phyloP scores from a whole-genome alignment of 371 early-diverging fungal genomes.

The Haplosporangium sp. region DNA sequence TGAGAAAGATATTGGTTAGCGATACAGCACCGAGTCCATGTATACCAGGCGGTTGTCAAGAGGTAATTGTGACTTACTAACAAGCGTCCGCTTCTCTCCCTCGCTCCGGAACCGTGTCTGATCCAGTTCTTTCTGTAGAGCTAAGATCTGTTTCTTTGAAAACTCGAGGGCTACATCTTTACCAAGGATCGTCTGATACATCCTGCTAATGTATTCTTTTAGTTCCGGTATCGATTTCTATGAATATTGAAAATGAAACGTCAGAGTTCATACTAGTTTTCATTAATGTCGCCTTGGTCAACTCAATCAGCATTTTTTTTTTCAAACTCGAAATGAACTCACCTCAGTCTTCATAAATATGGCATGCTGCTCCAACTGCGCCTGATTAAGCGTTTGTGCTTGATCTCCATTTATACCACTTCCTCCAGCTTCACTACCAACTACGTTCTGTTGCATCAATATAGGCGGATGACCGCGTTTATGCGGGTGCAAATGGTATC shows the following conservation, averaged over 20 bases:
- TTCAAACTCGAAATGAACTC: not conserved
- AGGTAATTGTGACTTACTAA: constrained; percentile 16
- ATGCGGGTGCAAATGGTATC: not conserved
- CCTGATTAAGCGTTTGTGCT: constrained; percentile 11
- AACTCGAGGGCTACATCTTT: constrained; percentile 23
- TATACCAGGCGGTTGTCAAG: no score
- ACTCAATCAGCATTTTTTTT: no score
- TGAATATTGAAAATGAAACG: not conserved
- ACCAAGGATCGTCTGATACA: constrained; percentile 30
- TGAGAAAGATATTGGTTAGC: no score
- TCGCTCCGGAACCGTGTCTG: constrained; percentile 7
- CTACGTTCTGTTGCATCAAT: not conserved
- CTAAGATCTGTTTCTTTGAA: constrained; percentile 14
- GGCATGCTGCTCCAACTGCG: constrained; percentile 17
- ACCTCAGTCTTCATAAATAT: constrained; percentile 26
- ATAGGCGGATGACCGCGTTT: not conserved
- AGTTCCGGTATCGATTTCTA: constrained; percentile 21
- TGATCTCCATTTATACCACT: no score
- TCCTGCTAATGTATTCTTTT: constrained; percentile 19
- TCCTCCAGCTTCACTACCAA: not conserved
- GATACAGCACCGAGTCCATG: no score
- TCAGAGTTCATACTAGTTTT: not conserved
- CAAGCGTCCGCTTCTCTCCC: constrained; percentile 14
- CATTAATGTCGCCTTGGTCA: no score
- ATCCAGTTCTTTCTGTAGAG: constrained; percentile 25